Base-by-base conservation (phyloP, 495 filamentous ascomycete species). In the Cladorrhinum samala region DNA sequence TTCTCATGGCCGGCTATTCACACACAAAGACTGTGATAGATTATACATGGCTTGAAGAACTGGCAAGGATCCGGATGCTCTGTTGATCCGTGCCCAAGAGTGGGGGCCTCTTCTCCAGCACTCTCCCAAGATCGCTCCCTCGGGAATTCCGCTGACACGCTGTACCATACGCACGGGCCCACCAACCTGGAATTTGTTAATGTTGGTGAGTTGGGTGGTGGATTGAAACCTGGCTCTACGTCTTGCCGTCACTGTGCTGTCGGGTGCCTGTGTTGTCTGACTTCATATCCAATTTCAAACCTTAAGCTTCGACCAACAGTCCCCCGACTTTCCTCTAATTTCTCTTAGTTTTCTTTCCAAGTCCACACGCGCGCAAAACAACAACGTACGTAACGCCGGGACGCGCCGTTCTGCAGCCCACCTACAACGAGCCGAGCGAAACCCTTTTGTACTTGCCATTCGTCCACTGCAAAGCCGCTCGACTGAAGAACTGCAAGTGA, bases 171-270 rank as follows among this genome's bases (percentile, higher is more conserved):
- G 60, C 63, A 63, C 55, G 61, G 60, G 52, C 57, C 60, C 55
- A 51, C 57, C 9, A 42, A 49, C 54, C 46, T 49, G 55, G 57
- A 20, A n/a, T n/a, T 50, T 23, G 45, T 30, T 36, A 37, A 36
- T 16, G 42, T 18, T 21, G 39, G 52, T 36, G 41, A 42, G 41
- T 27, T 36, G 53, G 13, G 27, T 38, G n/a, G n/a, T n/a, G 17
- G 53, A 51, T 58, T 39, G 49, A 58, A 57, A 52, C 54, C 52
- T 56, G 53, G 58, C 52, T 56, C 11, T 33, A 11, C 49, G 52
- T 53, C 61, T 57, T 58, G 58, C 59, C 56, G 59, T 59, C 54
- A 58, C 54, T 42, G 53, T 54, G 59, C 56, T 41, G 13, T 47
- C 20, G 17, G 45, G 14, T 45, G 42, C 20, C 18, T 21, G 20